phyloP scores from a whole-genome alignment of 352 stramenopile genomes.

The Phytophthora meadii region DNA sequence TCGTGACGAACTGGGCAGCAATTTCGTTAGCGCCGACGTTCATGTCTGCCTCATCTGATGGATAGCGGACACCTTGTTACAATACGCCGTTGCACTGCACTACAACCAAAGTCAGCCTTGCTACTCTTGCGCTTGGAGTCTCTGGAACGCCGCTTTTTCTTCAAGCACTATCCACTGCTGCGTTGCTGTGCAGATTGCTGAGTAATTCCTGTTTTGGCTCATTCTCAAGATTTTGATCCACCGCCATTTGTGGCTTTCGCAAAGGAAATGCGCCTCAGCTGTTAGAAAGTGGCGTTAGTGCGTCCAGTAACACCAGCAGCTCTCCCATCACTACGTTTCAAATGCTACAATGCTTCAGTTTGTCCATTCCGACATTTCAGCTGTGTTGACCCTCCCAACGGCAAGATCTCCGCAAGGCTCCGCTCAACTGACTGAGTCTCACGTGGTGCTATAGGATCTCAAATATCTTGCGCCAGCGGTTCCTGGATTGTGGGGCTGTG shows the following conservation, averaged over 20 bases:
- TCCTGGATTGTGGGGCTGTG: constrained; percentile 9
- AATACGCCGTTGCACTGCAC: too few relatives aligned
- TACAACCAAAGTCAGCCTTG: too few relatives aligned
- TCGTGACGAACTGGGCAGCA: too few relatives aligned
- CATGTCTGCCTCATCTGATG: constrained; percentile 10
- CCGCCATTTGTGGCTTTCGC: not conserved
- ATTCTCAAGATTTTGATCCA: not conserved
- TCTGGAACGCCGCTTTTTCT: not conserved
- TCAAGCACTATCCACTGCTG: not conserved
- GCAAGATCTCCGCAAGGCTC: not conserved
- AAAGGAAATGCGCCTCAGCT: not conserved
- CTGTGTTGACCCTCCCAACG: not conserved
- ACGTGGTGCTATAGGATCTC: constrained; percentile 1
- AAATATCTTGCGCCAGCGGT: constrained; percentile 13
- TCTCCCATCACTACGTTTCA: constrained; percentile 6
- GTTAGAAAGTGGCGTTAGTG: constrained; percentile 4
- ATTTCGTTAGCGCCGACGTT: constrained; percentile 15
- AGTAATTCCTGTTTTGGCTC: not conserved
- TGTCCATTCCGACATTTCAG: constrained; percentile 11
- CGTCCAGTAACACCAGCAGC: not conserved
- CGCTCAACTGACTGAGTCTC: constrained; percentile 10
- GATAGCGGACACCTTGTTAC: not conserved
- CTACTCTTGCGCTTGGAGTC: not conserved
- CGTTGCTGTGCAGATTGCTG: not conserved
- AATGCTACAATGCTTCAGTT: constrained; percentile 18